Evolutionary conservation across 345 rosid species (phyloP).

Genomic region (Gossypium stocksii): DNA sequence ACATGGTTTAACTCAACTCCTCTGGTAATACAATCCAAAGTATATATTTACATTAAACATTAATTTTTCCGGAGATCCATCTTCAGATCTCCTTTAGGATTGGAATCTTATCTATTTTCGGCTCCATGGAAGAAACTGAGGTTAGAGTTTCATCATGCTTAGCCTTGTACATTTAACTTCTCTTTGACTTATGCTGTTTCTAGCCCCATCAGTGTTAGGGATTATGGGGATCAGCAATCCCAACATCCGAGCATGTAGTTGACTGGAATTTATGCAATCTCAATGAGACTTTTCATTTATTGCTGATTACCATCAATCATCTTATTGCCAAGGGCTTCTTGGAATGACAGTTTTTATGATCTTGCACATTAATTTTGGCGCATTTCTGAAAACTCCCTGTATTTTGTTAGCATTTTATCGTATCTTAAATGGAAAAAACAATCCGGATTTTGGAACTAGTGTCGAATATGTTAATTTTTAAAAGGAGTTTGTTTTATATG

Average conservation of each 20-base stretch:
- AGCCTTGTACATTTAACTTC: not conserved
- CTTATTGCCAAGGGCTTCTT: no score
- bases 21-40: not conserved
- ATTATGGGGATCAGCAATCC: not conserved
- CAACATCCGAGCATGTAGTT: not conserved
- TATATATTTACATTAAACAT: not conserved
- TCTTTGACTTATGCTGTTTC: not conserved
- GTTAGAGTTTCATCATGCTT: not conserved
- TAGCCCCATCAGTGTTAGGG: not conserved
- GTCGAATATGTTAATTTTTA: not conserved
- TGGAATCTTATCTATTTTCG: not conserved
- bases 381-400: no score
- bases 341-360: not conserved
- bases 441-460: not conserved
- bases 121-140: not conserved
- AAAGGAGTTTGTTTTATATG: not conserved
- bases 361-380: not conserved
- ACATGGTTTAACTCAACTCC: conserved; percentile 33
- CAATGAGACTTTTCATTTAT: not conserved
- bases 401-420: not conserved
- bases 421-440: not conserved
- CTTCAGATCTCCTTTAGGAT: conserved; percentile 13
- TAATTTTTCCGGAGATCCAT: not conserved
- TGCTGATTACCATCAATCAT: no score
- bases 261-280: not conserved